Conservation (phyloP, 768 basidiomycete genomes). For the Agrocybe praecox region DNA sequence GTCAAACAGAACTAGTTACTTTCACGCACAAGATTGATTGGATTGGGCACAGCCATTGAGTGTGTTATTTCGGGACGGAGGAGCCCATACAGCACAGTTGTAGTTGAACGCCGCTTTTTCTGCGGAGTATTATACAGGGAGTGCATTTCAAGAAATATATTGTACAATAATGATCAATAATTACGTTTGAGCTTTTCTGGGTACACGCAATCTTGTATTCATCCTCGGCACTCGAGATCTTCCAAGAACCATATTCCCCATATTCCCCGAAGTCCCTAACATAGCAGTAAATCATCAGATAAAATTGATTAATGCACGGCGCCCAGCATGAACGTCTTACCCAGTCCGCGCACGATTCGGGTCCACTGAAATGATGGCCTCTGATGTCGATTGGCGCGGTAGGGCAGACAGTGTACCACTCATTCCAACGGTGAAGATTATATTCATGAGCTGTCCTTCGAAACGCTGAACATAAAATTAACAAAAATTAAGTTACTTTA, state of each 20-base stretch:
- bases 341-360: background rate
- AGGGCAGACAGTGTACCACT: background rate
- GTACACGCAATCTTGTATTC: background rate
- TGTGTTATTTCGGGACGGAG: no score
- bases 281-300: background rate
- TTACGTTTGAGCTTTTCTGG: no score
- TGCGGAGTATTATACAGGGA: no score
- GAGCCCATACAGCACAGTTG: no score
- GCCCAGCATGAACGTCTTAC: background rate
- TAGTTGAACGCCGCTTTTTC: no score
- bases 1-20: no score
- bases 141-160: no score
- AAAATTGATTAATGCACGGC: background rate
- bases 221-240: background rate
- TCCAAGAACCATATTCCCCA: background rate
- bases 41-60: no score
- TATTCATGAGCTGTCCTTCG: background rate
- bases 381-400: background rate
- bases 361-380: background rate
- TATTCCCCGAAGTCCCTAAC: background rate
- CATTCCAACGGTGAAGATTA: background rate
- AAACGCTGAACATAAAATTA: slow-evolving; percentile 29
- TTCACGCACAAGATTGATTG: no score
- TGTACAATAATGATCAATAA: no score
- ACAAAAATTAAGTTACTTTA: no score